Evolutionary conservation across 495 filamentous ascomycete genomes (phyloP), one percentile per base, ranked within the genome.

Genomic region (Penicillium argentinense): DNA sequence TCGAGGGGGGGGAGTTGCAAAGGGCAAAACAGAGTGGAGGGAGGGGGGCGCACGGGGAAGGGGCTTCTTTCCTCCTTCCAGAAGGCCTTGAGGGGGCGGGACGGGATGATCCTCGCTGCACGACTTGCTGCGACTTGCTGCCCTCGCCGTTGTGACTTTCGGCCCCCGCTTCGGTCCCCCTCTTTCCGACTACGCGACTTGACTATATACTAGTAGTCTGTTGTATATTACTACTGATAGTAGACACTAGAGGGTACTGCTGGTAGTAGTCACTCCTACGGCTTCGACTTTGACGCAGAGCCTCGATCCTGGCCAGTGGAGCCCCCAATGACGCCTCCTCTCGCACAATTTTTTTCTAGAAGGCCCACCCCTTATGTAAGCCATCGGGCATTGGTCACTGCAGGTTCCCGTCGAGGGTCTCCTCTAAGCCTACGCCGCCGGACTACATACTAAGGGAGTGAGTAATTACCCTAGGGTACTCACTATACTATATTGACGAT

Each of bases 281-380:
- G n/a, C n/a, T n/a, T n/a, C n/a, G n/a, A n/a, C n/a, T n/a, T n/a
- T n/a, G n/a, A n/a, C n/a, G n/a, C n/a, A 49, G 54, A 62, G 51
- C 59, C 49, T 62, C 48, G 47, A 57, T 61, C 54, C 47, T 25
- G 22, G n/a, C n/a, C 45, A 42, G 57, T 54, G 53, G 57, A 39
- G n/a, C 37, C 46, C 42, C 25, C 29, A 9, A 33, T 33, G 29
- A 33, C 29, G 29, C 29, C 44, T 49, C 26, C n/a, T 34, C 29
- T 18, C 36, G 42, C 26, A 27, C 14, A 21, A 34, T 55, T 57
- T 49, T 17, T 54, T 63, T 63, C 57, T 63, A 57, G 60, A 63
- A 63, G 56, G 49, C 36, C 59, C 51, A 54, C 51, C 18, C 36
- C 37, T 62, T 53, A 62, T 18, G 39, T 53, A 45, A 52, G 47